Percentiles rank a stretch among this genome's conserved stretches.
phyloP scores from a whole-genome alignment of 805 yeast species.

The Pichia paraexigua region DNA sequence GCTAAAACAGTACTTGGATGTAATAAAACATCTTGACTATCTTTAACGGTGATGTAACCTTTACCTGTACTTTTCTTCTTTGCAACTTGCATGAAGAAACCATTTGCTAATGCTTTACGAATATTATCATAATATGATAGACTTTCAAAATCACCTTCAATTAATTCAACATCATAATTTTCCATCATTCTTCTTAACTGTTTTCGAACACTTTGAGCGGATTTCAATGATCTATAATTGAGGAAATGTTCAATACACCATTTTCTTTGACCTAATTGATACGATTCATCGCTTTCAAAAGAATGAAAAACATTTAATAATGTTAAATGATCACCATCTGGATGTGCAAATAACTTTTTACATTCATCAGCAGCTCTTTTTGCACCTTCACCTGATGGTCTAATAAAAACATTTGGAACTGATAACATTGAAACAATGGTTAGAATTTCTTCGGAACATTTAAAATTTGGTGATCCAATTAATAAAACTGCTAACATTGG shows the following conservation, averaged over 20 bases:
- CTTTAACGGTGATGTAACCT: slow-evolving; percentile 88
- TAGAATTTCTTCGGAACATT: slow-evolving; percentile 83
- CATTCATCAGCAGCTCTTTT: slow-evolving; percentile 87
- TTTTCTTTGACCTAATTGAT: slow-evolving; percentile 52
- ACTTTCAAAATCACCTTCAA: slow-evolving; percentile 59
- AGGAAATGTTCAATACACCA: slow-evolving; percentile 93
- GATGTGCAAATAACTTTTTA: slow-evolving; percentile 80
- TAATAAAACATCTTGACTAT: slow-evolving; percentile 88
- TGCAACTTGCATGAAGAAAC: slow-evolving; percentile 98
- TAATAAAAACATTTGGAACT: slow-evolving; percentile 89
- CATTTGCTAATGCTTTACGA: slow-evolving; percentile 80
- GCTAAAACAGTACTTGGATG: slow-evolving; percentile 91
- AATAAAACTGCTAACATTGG: slow-evolving; percentile 93
- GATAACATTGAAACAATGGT: slow-evolving; percentile 85
- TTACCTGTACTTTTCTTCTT: slow-evolving; percentile 77
- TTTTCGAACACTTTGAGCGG: slow-evolving; percentile 79
- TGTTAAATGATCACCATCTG: slow-evolving; percentile 93
- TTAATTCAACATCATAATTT: slow-evolving; percentile 63
- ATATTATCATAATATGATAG: slow-evolving; percentile 66
- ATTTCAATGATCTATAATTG: slow-evolving; percentile 71
- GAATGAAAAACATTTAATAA: slow-evolving; percentile 82
- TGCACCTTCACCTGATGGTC: slow-evolving; percentile 82
- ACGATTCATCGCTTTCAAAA: slow-evolving; percentile 68
- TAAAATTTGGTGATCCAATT: slow-evolving; percentile 76
- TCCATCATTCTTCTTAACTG: slow-evolving; percentile 84